phyloP scores from a whole-genome alignment of 1,284 basidiomycete species.

The Sanghuangporus baumii region DNA sequence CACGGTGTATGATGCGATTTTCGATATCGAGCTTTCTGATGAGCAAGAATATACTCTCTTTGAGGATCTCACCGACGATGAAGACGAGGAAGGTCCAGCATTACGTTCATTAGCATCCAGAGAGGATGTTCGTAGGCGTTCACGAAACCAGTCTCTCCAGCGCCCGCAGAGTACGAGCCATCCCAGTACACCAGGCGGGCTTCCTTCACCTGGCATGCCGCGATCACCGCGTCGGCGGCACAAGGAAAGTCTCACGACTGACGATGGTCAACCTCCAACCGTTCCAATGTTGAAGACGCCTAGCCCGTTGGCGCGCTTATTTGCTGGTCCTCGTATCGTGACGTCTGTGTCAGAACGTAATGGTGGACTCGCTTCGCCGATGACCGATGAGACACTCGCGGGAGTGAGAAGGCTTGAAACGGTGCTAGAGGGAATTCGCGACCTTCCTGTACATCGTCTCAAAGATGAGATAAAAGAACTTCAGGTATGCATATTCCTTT shows the following conservation, averaged over 20 bases:
- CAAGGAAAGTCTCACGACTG: background rate
- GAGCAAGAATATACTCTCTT: conserved; percentile 34
- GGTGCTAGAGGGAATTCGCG: conserved; percentile 54
- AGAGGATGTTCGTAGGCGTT: conserved; percentile 28
- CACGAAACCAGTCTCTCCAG: conserved; percentile 8
- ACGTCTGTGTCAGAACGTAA: conserved; percentile 13
- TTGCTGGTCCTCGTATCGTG: conserved; percentile 26
- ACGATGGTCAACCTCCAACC: conserved; percentile 17
- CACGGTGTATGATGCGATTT: conserved; percentile 70
- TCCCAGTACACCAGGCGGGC: background rate
- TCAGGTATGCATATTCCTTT: conserved; percentile 41
- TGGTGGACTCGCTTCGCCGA: conserved; percentile 19
- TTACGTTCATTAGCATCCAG: conserved; percentile 38
- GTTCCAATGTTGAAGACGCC: conserved; percentile 28
- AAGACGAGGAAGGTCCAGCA: conserved; percentile 31
- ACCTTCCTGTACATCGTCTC: conserved; percentile 56
- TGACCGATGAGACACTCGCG: conserved; percentile 30
- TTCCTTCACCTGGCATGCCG: conserved; percentile 7
- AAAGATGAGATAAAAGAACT: conserved; percentile 78
- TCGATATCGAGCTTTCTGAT: conserved; percentile 57
- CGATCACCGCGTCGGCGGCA: conserved; percentile 7
- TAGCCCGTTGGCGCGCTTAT: conserved; percentile 54
- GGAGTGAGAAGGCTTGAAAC: conserved; percentile 50
- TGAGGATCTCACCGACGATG: conserved; percentile 40
- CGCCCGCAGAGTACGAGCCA: conserved; percentile 1